These are phyloP conservation scores for Wilcoxina mikolae DNA, from an alignment of 495 filamentous ascomycete genomes.

Conservation along the genomic window DNA sequence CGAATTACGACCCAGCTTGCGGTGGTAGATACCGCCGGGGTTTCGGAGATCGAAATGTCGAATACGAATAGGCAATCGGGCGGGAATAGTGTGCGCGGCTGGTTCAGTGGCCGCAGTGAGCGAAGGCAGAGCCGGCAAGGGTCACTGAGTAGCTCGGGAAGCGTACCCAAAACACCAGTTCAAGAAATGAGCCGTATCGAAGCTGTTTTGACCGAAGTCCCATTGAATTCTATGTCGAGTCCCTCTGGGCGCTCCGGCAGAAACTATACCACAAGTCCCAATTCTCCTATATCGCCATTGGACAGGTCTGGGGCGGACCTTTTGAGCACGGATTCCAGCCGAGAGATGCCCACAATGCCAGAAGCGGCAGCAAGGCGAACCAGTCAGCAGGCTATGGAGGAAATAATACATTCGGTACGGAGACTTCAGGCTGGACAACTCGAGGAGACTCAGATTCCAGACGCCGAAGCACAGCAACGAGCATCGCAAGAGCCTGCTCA, in stretches of 20 bases:
- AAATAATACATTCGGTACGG: neutral
- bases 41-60: neutral
- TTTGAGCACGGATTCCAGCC: neutral
- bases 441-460: neutral
- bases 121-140: neutral
- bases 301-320: neutral
- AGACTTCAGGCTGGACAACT: neutral
- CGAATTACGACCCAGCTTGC: conserved; percentile 1
- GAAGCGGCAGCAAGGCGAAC: neutral
- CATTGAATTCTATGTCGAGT: neutral
- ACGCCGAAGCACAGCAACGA: conserved; percentile 14
- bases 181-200: conserved; percentile 3
- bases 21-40: neutral
- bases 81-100: neutral
- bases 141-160: neutral
- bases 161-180: conserved; percentile 2
- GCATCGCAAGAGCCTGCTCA: neutral
- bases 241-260: neutral
- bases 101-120: neutral
- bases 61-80: neutral
- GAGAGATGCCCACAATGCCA: neutral
- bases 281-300: neutral
- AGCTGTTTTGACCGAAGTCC: neutral
- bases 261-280: neutral
- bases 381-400: neutral